These are phyloP conservation scores for Trichoderma hamatum DNA, from an alignment of 2,329 filamentous ascomycete genomes.

Conservation along the genomic window DNA sequence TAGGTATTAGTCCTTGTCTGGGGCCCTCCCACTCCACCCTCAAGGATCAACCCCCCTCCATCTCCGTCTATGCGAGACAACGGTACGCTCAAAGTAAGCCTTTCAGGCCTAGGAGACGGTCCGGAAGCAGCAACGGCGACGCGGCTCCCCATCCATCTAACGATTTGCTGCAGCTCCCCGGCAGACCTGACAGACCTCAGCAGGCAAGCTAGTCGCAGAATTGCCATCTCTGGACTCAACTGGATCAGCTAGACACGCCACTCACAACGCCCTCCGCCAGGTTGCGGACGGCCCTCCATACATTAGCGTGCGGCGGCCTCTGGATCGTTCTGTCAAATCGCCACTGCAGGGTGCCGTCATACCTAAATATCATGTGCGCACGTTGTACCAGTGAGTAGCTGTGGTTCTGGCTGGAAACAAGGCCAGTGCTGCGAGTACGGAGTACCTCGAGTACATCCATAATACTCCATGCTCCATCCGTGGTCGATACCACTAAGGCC, in stretches of 20 bases:
- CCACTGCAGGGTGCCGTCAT: conserved; percentile 31
- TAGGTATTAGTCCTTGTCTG: background rate
- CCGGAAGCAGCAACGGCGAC: conserved; percentile 26
- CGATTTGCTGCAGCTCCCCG: conserved; percentile 25
- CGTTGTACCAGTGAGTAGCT: background rate
- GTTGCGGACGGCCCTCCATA: conserved; percentile 20
- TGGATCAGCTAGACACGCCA: conserved; percentile 23
- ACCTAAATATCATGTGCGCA: conserved; percentile 16
- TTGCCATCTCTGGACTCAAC: conserved; percentile 11
- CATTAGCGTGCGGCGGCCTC: conserved; percentile 27
- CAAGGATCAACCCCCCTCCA: background rate
- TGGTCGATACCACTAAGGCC: background rate
- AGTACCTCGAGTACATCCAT: background rate
- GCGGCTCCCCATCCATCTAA: conserved; percentile 24
- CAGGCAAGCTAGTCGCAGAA: conserved; percentile 3
- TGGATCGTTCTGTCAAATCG: conserved; percentile 24
- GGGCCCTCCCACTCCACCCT: conserved; percentile 5
- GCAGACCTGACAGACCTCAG: conserved; percentile 22
- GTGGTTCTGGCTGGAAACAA: background rate
- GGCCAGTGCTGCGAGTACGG: background rate
- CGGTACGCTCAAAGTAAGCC: background rate
- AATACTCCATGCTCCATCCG: background rate
- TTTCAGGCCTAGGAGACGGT: conserved; percentile 20
- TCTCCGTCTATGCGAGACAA: conserved; percentile 12
- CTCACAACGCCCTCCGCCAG: conserved; percentile 21